Base-by-base conservation (phyloP, 768 basidiomycete species). In the Tricholoma saponaceum region DNA sequence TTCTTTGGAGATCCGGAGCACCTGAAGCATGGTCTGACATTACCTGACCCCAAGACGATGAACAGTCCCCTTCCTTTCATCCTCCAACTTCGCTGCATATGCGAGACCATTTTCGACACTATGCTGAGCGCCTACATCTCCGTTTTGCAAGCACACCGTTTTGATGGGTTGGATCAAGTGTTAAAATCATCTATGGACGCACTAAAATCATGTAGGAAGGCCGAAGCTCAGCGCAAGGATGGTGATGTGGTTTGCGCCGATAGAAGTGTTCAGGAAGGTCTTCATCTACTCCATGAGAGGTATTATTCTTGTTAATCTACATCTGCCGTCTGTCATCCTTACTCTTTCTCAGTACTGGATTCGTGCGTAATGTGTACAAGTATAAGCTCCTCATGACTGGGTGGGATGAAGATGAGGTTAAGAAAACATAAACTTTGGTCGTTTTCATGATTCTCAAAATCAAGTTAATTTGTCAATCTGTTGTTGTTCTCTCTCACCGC, bases 221-320 rank as follows among this genome's bases (percentile, higher is more conserved):
- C 46, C n/a, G 46, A 49, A 25, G n/a, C 46, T 49, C 46, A 52
- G 28, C 58, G 39, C 37, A 56, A 59, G 49, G 58, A 52, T 43
- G 58, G 58, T 22, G 30, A 55, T 59, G 23, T 60, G 50, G 37
- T 47, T 41, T 46, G 58, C 32, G 60, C 55, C n/a, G 39, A 62
- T 56, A 35, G 16, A 20, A 55, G 33, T 39, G 54, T 56, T 14
- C 30, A 39, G 5, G 50, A 59, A 28, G 58, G 58, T 18, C 59
- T 59, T 46, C 28, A 13, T 50, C 47, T 59, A 46, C 61, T 62
- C 20, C 50, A 60, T 37, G 32, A 46, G 55, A 62, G 61, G 61
- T 56, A 62, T 57, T 32, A 52, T 49, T 9, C 1, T 25, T 1
- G 16, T 25, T 28, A 16, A 49, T 49, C 46, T 23, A 50, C 46